Conservation (phyloP, 2,329 filamentous ascomycete genomes). For the Cytospora piceae region DNA sequence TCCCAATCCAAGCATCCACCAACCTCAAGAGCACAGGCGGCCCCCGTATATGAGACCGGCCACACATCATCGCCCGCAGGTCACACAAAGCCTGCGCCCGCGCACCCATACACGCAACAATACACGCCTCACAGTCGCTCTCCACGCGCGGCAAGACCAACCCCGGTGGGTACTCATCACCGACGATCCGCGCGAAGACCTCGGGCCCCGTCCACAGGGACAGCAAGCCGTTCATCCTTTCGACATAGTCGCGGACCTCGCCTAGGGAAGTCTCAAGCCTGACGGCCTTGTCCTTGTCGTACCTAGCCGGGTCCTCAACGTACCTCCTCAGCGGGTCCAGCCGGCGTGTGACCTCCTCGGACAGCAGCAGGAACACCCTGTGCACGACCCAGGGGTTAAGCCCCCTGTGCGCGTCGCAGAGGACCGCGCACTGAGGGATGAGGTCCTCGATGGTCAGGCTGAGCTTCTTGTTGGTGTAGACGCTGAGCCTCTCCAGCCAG, state of each 20-base stretch:
- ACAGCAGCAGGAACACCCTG: slow-evolving; percentile 47
- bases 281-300: slow-evolving; percentile 24
- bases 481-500: slow-evolving; percentile 36
- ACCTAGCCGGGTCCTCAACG: slow-evolving; percentile 20
- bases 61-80: slow-evolving; percentile 48
- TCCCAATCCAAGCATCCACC: slow-evolving; percentile 50
- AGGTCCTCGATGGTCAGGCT: slow-evolving; percentile 28
- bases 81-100: slow-evolving; percentile 47
- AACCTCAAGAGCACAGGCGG: slow-evolving; percentile 44
- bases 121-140: slow-evolving; percentile 56
- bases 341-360: slow-evolving; percentile 46
- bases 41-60: slow-evolving; percentile 38
- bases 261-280: slow-evolving; percentile 13
- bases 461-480: slow-evolving; percentile 30
- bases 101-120: slow-evolving; percentile 53
- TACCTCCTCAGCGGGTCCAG: slow-evolving; percentile 37
- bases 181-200: slow-evolving; percentile 30
- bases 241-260: slow-evolving; percentile 36
- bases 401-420: slow-evolving; percentile 32
- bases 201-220: slow-evolving; percentile 23
- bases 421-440: slow-evolving; percentile 30
- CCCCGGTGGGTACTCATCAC: slow-evolving; percentile 23
- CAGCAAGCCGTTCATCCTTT: slow-evolving; percentile 32
- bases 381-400: slow-evolving; percentile 37
- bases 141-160: slow-evolving; percentile 37